A percentile compares a stretch with the other conserved stretches of the same genome.
Conservation (phyloP, 257 asterid genomes). For the Euphrasia confusa region DNA sequence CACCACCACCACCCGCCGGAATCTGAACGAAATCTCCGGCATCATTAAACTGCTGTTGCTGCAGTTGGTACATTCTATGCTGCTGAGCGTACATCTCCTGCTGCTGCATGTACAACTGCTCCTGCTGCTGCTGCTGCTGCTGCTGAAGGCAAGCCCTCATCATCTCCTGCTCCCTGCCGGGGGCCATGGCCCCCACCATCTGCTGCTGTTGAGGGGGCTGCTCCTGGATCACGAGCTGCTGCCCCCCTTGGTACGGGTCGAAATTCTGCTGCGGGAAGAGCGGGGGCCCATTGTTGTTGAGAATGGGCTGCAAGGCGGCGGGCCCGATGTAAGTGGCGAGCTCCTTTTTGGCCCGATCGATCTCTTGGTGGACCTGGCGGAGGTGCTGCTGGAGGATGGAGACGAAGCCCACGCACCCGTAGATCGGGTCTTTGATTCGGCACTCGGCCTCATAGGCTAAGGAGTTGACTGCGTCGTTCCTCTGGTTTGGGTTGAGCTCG, state of each 20-base stretch:
- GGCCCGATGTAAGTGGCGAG: too few species aligned
- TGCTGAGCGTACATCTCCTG: neutral
- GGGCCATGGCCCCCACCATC: too few species aligned
- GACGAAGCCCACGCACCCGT: too few species aligned
- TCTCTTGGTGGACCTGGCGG: too few species aligned
- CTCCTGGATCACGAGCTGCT: neutral
- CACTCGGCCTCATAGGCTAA: too few species aligned
- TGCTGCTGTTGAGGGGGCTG: constrained; percentile 6
- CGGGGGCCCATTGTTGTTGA: too few species aligned
- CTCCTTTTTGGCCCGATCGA: too few species aligned
- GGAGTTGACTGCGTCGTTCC: too few species aligned
- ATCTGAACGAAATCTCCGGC: constrained; percentile 1
- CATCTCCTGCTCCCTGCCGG: neutral
- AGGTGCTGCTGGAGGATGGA: too few species aligned
- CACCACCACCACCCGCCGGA: neutral
- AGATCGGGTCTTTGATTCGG: too few species aligned
- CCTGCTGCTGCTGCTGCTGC: neutral
- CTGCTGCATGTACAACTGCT: neutral
- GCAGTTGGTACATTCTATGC: neutral
- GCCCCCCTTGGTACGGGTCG: constrained; percentile 1
- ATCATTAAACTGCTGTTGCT: neutral
- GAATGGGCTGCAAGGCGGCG: too few species aligned
- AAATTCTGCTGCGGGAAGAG: constrained; percentile 13
- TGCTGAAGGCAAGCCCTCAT: neutral
- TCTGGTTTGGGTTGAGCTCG: too few species aligned